phyloP scores from a whole-genome alignment of 768 basidiomycete species.

The Obba rivulosa region DNA sequence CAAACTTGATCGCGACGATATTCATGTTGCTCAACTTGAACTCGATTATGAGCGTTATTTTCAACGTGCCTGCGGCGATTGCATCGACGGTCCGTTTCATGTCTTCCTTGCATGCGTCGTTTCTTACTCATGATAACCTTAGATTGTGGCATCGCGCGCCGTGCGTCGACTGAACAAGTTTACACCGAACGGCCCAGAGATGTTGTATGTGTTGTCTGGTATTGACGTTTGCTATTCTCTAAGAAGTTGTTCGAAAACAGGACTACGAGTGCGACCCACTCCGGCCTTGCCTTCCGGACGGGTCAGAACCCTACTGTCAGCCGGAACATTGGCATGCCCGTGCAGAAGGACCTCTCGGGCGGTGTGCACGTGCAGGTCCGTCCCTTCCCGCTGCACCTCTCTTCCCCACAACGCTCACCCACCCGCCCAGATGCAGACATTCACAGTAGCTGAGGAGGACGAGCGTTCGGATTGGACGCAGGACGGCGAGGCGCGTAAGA shows the following conservation, averaged over 20 bases:
- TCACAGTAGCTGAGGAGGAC: constrained; percentile 26
- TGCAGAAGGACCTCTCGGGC: constrained; percentile 34
- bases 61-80: constrained; percentile 68
- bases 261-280: neutral
- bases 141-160: constrained; percentile 61
- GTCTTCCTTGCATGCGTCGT: constrained; percentile 1
- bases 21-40: constrained; percentile 68
- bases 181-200: constrained; percentile 40
- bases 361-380: constrained; percentile 56
- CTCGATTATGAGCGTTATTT: constrained; percentile 67
- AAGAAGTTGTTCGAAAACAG: neutral
- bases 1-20: constrained; percentile 38
- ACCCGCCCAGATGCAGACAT: constrained; percentile 56
- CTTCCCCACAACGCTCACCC: neutral
- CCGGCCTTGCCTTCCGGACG: constrained; percentile 15
- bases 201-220: constrained; percentile 41
- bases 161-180: constrained; percentile 66
- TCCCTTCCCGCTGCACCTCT: constrained; percentile 1
- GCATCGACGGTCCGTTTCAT: constrained; percentile 47
- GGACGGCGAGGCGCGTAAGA: constrained; percentile 58
- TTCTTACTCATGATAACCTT: neutral
- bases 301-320: constrained; percentile 58
- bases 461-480: constrained; percentile 24
- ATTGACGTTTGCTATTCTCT: neutral
- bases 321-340: constrained; percentile 28